phyloP scores from a whole-genome alignment of 306 rosid genomes.

The Pterocarpus santalinus region DNA sequence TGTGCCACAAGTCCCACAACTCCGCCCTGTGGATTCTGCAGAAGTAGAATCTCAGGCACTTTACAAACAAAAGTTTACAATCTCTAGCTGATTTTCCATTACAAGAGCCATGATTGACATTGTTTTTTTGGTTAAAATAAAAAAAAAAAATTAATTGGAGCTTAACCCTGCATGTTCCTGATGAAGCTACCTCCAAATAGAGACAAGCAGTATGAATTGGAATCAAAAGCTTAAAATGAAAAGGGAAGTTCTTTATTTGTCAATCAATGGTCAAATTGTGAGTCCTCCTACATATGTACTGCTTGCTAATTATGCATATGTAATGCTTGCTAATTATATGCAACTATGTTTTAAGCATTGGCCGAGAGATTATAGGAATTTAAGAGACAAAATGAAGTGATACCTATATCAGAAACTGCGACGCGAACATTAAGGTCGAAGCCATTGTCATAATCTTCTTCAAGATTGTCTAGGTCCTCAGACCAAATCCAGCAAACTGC shows the following conservation, averaged over 20 bases:
- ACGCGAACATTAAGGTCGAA: constrained; percentile 68
- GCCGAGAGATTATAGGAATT: constrained; percentile 2
- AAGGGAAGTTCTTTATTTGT: background rate
- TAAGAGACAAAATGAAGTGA: constrained; percentile 23
- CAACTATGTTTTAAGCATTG: background rate
- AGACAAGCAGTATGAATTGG: background rate
- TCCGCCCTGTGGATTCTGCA: constrained; percentile 66
- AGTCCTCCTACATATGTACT: background rate
- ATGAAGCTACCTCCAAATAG: background rate
- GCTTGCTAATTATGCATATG: no score
- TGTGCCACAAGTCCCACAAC: constrained; percentile 80
- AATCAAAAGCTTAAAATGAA: background rate
- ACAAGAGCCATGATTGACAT: no score
- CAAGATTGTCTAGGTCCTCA: constrained; percentile 76
- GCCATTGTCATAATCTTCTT: constrained; percentile 72
- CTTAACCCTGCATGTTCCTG: background rate
- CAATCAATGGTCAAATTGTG: background rate
- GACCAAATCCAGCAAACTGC: constrained; percentile 81
- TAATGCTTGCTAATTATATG: background rate
- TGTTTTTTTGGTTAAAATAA: no score
- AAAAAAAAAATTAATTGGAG: background rate
- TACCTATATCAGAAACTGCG: constrained; percentile 77
- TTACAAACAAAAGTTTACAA: no score
- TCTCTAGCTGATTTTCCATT: no score
- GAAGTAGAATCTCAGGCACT: constrained; percentile 7